Evolutionary conservation across 306 rosid genomes (phyloP).

Genomic region (Biancaea sappan): DNA sequence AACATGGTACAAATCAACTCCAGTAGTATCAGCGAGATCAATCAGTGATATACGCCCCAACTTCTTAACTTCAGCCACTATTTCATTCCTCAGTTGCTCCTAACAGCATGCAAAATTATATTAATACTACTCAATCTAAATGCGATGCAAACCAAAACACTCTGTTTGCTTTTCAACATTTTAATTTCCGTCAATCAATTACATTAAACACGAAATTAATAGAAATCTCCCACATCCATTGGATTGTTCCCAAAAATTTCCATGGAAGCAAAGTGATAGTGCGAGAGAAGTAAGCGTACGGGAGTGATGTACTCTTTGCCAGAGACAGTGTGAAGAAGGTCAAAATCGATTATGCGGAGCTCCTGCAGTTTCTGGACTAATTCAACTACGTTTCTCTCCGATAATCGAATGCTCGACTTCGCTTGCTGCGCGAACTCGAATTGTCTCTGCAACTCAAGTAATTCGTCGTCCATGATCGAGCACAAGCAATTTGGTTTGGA

Average conservation of each 20-base stretch:
- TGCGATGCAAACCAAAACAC: background rate
- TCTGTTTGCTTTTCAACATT: background rate
- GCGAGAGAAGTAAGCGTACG: slow-evolving; percentile 42
- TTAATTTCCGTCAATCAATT: background rate
- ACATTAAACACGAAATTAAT: background rate
- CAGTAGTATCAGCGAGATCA: slow-evolving; percentile 80
- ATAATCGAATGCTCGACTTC: slow-evolving; percentile 86
- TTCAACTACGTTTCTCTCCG: slow-evolving; percentile 97
- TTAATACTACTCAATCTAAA: slow-evolving; percentile 2
- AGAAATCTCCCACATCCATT: background rate
- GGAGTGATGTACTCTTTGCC: slow-evolving; percentile 99
- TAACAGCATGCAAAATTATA: slow-evolving; percentile 22
- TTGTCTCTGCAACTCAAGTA: slow-evolving; percentile 89
- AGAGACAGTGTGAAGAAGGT: slow-evolving; percentile 90
- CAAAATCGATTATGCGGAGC: slow-evolving; percentile 91
- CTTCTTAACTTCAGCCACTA: slow-evolving; percentile 68
- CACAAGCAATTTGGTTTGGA: slow-evolving; percentile 6
- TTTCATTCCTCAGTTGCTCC: slow-evolving; percentile 92
- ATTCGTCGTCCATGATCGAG: slow-evolving; percentile 77
- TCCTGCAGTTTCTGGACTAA: slow-evolving; percentile 91
- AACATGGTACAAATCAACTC: slow-evolving; percentile 86
- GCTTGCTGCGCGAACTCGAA: slow-evolving; percentile 97
- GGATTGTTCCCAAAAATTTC: background rate
- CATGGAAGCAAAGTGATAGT: background rate
- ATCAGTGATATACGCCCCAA: slow-evolving; percentile 81